Percentiles rank a stretch among this genome's conserved stretches.
Evolutionary conservation across 1,139 yeast species (phyloP).

Genomic region (Sporopachydermia cereana): DNA sequence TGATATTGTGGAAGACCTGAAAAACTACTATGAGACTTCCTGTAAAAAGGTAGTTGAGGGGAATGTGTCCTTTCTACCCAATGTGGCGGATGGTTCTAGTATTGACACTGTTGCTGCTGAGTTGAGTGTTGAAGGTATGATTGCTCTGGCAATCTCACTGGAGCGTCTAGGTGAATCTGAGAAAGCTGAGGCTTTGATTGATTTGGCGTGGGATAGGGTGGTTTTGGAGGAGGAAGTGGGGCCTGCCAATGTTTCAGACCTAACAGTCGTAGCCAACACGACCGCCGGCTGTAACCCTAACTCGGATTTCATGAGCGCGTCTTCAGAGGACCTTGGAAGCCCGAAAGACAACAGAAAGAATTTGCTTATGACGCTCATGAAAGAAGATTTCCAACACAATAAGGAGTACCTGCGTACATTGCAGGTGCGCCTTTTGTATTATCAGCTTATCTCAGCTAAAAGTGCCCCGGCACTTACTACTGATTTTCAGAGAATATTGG

Average conservation of each 20-base stretch:
- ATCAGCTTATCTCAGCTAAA: background rate
- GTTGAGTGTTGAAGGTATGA: constrained; percentile 1
- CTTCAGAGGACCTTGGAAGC: background rate
- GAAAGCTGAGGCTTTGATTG: background rate
- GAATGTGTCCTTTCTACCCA: too few species aligned
- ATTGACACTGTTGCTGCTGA: too few species aligned
- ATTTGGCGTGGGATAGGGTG: constrained; percentile 1
- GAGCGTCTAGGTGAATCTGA: background rate
- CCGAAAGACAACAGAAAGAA: background rate
- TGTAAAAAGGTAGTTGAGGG: too few species aligned
- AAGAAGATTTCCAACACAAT: background rate
- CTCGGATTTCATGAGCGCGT: too few species aligned
- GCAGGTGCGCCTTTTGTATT: background rate
- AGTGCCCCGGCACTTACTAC: background rate
- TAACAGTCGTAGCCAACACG: too few species aligned
- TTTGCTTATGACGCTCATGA: background rate
- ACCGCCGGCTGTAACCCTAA: too few species aligned
- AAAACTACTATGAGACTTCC: too few species aligned
- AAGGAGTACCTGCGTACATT: background rate
- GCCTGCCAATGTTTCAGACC: background rate
- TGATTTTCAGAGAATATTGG: background rate
- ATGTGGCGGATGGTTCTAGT: too few species aligned
- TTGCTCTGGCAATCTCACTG: background rate
- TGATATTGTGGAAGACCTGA: too few species aligned
- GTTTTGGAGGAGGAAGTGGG: constrained; percentile 2